Evolutionary conservation across 257 asterid genomes (phyloP), one percentile per base, ranked within the genome.

Genomic region (Scutellaria galericulata): DNA sequence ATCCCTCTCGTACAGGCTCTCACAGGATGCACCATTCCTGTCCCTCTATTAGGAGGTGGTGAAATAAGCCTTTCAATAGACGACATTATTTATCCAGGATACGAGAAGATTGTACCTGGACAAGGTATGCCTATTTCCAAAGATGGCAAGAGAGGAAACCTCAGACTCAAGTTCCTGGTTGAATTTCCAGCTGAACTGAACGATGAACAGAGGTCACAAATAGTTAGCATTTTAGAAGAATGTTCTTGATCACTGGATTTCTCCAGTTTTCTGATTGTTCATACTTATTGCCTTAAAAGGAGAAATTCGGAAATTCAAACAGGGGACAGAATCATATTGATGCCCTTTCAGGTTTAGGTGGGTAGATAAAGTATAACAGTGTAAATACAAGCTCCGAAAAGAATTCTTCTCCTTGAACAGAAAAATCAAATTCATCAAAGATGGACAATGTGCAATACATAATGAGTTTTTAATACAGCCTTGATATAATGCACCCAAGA

Each of bases 1-100:
- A 78, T 95, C 66, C 96, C 98, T 62, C 83, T 89, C 39, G 86
- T 84, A 6, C 96, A 95, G 65, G 97, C 99, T 24, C 91, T 92
- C 54, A 83, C 99, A 7, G 98, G 97, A 50, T 86, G 96, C 82
- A 83, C 79, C 13, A 72, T 84, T 14, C 79, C 84, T 14, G 76
- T 92, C 60, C 99, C 97, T 44, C 79, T 90, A 41, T 66, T 92
- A 77, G 97, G 95, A 69, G 94, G 96, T 39, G 95, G 87, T 3
- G 72, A 84, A 15, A 83, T 85, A 77, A 71, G 77, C 8, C 11
- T 92, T 65, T 67, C 86, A 7, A 65, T 90, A 18, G 86, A 85
- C 3, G 91, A 90, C 59, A 80, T 92, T 40, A 83, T 92, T 67
- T 84, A 79, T 79, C 96, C 99, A 0, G 98, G 98, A 41, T 90